Base-by-base conservation (phyloP, 345 rosid species). In the Arabis alpina region DNA sequence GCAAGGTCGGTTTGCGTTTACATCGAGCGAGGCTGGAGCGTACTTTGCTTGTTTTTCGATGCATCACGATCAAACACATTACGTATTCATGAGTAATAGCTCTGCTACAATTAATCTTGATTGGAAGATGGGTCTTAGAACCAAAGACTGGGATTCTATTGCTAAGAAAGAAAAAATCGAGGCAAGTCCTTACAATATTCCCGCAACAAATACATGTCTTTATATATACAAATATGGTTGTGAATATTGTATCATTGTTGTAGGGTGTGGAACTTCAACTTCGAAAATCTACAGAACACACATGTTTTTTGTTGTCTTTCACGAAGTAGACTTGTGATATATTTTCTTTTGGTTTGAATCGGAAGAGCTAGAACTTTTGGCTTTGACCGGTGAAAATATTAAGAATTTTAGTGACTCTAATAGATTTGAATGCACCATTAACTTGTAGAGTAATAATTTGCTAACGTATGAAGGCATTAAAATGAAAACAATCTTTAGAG, bases 1-100 rank as follows among this genome's bases (percentile, higher is more conserved):
- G 39, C 68, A 81, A 10, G 96, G 93, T 71, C 83, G 71, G 19
- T 86, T 83, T 87, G 92, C 93, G 39, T 93, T 93, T 64, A 90
- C 93, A 23, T 81, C 97, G 9, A 52, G 58, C 1, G 96, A 90
- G 81, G 73, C 75, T n/a, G 98, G 98, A 71, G 79, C 80, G 77
- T 84, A 87, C 76, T 3, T 79, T 68, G 92, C 92, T 68, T 93
- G 98, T 61, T 54, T 75, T 44, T 9, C 64, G 2, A 45, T 75
- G 70, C 69, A 75, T 53, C 74, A 61, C 6, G 74, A 68, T 30
- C 74, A 75, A 11, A 16, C 69, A 27, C 74, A 75, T 61, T 66
- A 75, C n/a, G n/a, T n/a, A n/a, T n/a, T n/a, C 56, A 41, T 70
- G 37, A 3, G 15, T 45, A 68, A 75, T 7, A 55, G 16, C 53